These are phyloP conservation scores for Pichia heedii DNA, from an alignment of 805 yeast species.

Conservation along the genomic window DNA sequence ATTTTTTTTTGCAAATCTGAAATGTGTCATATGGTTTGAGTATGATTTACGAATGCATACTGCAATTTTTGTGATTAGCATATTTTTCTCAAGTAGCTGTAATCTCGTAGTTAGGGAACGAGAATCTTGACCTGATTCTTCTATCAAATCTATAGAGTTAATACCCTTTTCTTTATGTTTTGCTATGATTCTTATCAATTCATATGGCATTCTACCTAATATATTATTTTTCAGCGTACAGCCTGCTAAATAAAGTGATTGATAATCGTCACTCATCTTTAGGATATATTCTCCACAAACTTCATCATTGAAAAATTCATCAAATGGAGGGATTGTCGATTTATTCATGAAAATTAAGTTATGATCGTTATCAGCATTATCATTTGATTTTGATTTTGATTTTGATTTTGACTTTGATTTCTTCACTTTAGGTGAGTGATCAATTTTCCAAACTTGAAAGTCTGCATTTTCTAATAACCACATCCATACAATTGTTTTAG, in stretches of 20 bases:
- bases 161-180: conserved; percentile 48
- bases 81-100: conserved; percentile 41
- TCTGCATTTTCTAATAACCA: conserved; percentile 29
- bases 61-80: conserved; percentile 35
- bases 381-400: background rate
- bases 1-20: conserved; percentile 28
- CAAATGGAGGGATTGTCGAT: conserved; percentile 1
- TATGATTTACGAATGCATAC: conserved; percentile 38
- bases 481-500: conserved; percentile 27
- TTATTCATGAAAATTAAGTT: background rate
- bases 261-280: conserved; percentile 43
- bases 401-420: background rate
- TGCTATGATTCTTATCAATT: conserved; percentile 52
- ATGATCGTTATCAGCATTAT: background rate
- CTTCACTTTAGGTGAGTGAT: background rate
- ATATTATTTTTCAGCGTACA: conserved; percentile 40
- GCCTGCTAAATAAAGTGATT: conserved; percentile 52
- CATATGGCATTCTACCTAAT: conserved; percentile 48
- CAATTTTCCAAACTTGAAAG: conserved; percentile 12
- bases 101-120: conserved; percentile 60
- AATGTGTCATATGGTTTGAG: conserved; percentile 45
- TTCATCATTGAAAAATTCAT: conserved; percentile 1
- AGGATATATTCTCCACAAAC: conserved; percentile 11
- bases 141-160: conserved; percentile 47
- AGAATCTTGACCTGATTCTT: conserved; percentile 56